Evolutionary conservation across 768 basidiomycete genomes (phyloP).

Genomic region (Mycena metata): DNA sequence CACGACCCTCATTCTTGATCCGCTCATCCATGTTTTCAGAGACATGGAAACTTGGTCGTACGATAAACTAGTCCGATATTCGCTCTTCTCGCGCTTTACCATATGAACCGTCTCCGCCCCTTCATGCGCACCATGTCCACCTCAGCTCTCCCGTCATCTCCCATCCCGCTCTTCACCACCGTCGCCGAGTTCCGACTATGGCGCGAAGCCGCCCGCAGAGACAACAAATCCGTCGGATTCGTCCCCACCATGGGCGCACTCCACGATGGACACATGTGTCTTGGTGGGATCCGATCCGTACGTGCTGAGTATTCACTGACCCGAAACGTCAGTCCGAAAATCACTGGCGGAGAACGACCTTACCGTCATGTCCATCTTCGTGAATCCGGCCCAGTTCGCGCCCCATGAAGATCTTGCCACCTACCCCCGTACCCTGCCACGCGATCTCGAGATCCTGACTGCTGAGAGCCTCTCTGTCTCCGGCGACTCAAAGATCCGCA

Average conservation of each 20-base stretch:
- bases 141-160: conserved; percentile 49
- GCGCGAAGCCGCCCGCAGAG: conserved; percentile 73
- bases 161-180: conserved; percentile 68
- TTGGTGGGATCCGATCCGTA: conserved; percentile 69
- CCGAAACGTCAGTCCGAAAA: conserved; percentile 70
- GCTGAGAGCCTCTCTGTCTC: conserved; percentile 46
- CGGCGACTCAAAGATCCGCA: conserved; percentile 48
- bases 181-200: conserved; percentile 78
- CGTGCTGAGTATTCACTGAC: not conserved
- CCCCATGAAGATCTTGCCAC: conserved; percentile 93
- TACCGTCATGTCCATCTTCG: conserved; percentile 95
- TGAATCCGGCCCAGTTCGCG: conserved; percentile 98
- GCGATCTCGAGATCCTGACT: conserved; percentile 76
- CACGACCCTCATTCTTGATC: conserved; percentile 12
- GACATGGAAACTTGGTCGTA: conserved; percentile 20
- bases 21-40: not conserved
- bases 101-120: conserved; percentile 20
- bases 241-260: conserved; percentile 99
- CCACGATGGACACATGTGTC: conserved; percentile 92
- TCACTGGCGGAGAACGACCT: conserved; percentile 85
- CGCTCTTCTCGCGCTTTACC: not conserved
- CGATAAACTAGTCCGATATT: conserved; percentile 9
- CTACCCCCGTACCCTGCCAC: conserved; percentile 89
- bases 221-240: conserved; percentile 82
- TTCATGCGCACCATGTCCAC: conserved; percentile 28